Evolutionary conservation across 805 yeast species (phyloP).

Genomic region (Wickerhamiella brachini): DNA sequence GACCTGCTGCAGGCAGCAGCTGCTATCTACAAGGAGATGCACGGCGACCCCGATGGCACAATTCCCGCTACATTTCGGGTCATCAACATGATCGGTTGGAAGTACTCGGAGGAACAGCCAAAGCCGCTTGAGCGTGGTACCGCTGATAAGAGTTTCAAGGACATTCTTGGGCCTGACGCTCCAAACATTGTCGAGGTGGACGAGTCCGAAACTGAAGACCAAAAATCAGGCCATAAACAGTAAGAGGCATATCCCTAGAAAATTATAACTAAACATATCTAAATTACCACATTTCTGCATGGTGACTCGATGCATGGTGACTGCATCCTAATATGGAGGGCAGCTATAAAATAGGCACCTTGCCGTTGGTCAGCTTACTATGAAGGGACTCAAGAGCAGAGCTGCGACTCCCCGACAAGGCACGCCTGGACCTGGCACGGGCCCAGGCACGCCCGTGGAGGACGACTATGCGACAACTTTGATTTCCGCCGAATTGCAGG

Average conservation of each 20-base stretch:
- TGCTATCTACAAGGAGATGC: conserved; percentile 56
- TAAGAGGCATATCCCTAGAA: no score
- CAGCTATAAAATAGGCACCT: not conserved
- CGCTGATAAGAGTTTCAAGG: conserved; percentile 55
- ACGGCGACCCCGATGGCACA: conserved; percentile 46
- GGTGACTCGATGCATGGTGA: not conserved
- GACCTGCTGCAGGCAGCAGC: conserved; percentile 65
- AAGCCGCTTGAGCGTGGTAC: conserved; percentile 61
- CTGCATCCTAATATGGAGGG: no score
- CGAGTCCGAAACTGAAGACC: no score
- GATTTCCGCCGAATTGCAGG: conserved; percentile 13
- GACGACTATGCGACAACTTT: conserved; percentile 13
- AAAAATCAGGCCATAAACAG: no score
- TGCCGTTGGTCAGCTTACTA: not conserved
- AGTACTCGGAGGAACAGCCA: conserved; percentile 54
- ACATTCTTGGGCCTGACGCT: conserved; percentile 28
- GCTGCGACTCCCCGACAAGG: not conserved
- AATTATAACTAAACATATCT: no score
- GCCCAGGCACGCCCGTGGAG: not conserved
- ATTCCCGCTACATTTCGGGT: conserved; percentile 74
- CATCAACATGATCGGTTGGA: conserved; percentile 84
- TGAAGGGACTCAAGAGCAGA: not conserved
- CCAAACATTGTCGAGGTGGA: not conserved
- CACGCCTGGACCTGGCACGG: not conserved
- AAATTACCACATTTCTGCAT: no score